Evolutionary conservation across 192 early-diverging fungal genomes (phyloP).

Genomic region (Lobosporangium transversale): DNA sequence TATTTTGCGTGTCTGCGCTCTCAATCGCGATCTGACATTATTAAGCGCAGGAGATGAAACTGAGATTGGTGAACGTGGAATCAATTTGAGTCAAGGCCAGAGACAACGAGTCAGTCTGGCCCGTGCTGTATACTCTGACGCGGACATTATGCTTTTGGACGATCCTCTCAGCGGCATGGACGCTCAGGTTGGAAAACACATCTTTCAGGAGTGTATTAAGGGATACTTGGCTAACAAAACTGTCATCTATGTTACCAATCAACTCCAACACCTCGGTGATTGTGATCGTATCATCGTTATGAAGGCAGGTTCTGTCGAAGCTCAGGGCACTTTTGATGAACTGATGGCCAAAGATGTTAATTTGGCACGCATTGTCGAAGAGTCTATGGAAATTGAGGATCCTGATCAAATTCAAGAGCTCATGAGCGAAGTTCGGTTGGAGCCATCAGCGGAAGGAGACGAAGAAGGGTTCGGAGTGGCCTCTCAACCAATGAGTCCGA

Average conservation of each 20-base stretch:
- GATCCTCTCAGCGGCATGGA: conserved; percentile 72
- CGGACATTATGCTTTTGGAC: conserved; percentile 75
- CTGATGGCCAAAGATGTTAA: conserved; percentile 71
- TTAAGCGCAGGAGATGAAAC: conserved; percentile 74
- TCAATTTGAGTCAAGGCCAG: conserved; percentile 81
- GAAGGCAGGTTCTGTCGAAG: conserved; percentile 61
- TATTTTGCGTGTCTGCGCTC: conserved; percentile 67
- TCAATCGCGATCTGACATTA: conserved; percentile 70
- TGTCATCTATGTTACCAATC: conserved; percentile 74
- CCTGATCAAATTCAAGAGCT: conserved; percentile 58
- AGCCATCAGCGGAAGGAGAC: conserved; percentile 45
- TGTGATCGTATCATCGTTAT: conserved; percentile 70
- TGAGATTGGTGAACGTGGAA: conserved; percentile 75
- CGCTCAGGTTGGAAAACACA: conserved; percentile 58
- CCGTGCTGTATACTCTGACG: conserved; percentile 70
- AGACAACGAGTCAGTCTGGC: conserved; percentile 72
- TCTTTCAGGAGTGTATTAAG: conserved; percentile 62
- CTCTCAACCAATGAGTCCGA: neutral
- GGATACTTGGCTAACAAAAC: conserved; percentile 65
- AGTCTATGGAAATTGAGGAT: conserved; percentile 69
- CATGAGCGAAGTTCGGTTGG: conserved; percentile 51
- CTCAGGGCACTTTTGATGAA: conserved; percentile 67
- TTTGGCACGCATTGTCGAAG: conserved; percentile 71
- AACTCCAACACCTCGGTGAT: conserved; percentile 68
- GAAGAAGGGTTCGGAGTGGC: conserved; percentile 13